Base-by-base conservation (phyloP, 1,284 basidiomycete species). In the Anthracocystis setariae region DNA sequence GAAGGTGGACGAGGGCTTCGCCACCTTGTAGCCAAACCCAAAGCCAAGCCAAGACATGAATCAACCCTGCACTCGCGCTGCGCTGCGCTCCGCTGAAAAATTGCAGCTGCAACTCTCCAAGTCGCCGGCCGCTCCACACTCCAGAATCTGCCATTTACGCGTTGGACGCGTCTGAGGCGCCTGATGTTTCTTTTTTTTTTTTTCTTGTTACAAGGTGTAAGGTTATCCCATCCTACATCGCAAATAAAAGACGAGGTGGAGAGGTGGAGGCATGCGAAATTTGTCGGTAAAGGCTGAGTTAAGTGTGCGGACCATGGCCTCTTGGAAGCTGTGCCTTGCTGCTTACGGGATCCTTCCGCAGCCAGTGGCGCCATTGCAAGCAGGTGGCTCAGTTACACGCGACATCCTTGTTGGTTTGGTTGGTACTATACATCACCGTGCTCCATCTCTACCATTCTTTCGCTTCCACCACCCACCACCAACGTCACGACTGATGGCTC, bases 91-190 rank as follows among this genome's bases (percentile, higher is more conserved):
- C 27, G 18, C 49, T 37, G 27, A 43, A 48, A 54, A 32, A 5
- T n/a, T 21, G 33, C 37, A 18, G 18, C 10, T 46, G 18, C 15
- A 37, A 27, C 27, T 20, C n/a, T n/a, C n/a, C n/a, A n/a, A n/a
- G n/a, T n/a, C n/a, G n/a, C n/a, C n/a, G 13, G 23, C 24, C 24
- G 33, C 20, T 45, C 42, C 18, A 20, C 39, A 10, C 9, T 21
- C 40, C n/a, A n/a, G 8, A 43, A 18, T 27, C 55, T 32, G 32
- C 51, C 45, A 52, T 61, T 53, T 67, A 67, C 64, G 64, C 64
- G 64, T 66, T 17, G 15, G 45, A 66, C 64, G 57, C 64, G 64
- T 66, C 38, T 27, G 1, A 5, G 25, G 5, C 10, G 38, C 47
- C 46, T 50, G 50, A 46, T 42, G 5, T 37, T 37, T n/a, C 5